phyloP scores from a whole-genome alignment of 2,329 filamentous ascomycete genomes.

The Aspergillus costaricaensis region DNA sequence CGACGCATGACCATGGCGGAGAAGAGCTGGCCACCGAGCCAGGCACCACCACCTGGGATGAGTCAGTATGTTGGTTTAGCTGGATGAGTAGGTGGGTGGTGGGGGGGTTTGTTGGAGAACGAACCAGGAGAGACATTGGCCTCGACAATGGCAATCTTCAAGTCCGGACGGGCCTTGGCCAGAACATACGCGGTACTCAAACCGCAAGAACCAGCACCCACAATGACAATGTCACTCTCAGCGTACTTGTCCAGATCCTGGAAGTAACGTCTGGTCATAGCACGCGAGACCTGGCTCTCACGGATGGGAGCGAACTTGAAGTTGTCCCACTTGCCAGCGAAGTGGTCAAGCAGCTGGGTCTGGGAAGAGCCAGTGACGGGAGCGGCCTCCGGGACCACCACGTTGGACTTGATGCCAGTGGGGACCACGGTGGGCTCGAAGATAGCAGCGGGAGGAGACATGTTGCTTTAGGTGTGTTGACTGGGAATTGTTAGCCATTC shows the following conservation, averaged over 20 bases:
- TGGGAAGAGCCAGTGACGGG: slow-evolving; percentile 42
- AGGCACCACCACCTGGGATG: slow-evolving; percentile 72
- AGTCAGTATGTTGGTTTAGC: slow-evolving; percentile 2
- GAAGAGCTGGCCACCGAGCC: slow-evolving; percentile 93
- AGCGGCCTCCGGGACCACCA: slow-evolving; percentile 46
- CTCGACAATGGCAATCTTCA: slow-evolving; percentile 90
- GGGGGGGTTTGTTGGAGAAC: slow-evolving; percentile 12
- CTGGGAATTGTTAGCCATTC: slow-evolving; percentile 45
- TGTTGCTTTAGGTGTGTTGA: slow-evolving; percentile 46
- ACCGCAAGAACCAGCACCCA: slow-evolving; percentile 87
- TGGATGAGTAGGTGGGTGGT: not conserved
- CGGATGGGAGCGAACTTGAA: slow-evolving; percentile 86
- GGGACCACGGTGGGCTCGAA: slow-evolving; percentile 51
- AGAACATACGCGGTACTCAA: slow-evolving; percentile 82
- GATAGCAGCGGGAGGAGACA: slow-evolving; percentile 77
- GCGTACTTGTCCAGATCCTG: slow-evolving; percentile 83
- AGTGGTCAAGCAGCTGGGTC: slow-evolving; percentile 62
- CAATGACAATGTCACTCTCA: slow-evolving; percentile 90
- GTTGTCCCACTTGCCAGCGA: slow-evolving; percentile 75
- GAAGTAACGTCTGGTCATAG: slow-evolving; percentile 94
- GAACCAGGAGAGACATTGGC: slow-evolving; percentile 74
- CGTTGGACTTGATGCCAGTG: slow-evolving; percentile 45
- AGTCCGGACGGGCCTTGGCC: slow-evolving; percentile 78
- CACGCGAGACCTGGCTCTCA: slow-evolving; percentile 87
- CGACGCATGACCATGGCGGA: slow-evolving; percentile 94